A percentile compares a stretch with the other conserved stretches of the same genome.
These are phyloP conservation scores for Solanum sejunctum DNA, from an alignment of 257 asterid genomes.

Conservation along the genomic window DNA sequence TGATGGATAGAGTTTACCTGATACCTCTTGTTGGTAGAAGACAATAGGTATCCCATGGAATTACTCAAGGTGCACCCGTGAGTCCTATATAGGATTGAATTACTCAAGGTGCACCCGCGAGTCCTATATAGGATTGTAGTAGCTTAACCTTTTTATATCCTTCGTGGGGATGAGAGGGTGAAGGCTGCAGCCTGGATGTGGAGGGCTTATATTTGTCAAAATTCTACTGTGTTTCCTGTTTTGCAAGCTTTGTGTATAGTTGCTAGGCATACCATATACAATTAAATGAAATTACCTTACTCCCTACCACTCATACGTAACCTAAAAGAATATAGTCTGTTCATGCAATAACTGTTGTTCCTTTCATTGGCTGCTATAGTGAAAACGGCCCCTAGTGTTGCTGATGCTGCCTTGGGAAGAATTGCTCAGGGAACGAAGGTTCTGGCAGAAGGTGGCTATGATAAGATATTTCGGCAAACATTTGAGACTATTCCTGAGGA, in stretches of 20 bases:
- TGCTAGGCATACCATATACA: not conserved
- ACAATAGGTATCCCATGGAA: no score
- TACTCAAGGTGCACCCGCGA: no score
- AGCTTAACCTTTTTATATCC: not conserved
- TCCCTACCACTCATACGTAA: not conserved
- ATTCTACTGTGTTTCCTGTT: not conserved
- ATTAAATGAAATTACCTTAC: not conserved
- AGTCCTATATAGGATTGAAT: not conserved
- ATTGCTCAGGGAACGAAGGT: conserved; percentile 96
- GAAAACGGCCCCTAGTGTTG: conserved; percentile 92
- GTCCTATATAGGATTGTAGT: not conserved
- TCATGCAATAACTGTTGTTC: not conserved
- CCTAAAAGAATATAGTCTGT: not conserved
- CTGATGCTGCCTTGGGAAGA: conserved; percentile 97
- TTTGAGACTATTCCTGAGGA: conserved; percentile 93
- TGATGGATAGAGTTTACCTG: no score
- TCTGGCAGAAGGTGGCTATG: conserved; percentile 97
- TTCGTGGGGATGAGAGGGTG: not conserved
- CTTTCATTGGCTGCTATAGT: conserved; percentile 23
- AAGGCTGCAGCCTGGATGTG: not conserved
- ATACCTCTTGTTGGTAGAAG: no score
- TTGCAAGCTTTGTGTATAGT: not conserved
- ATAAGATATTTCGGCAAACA: conserved; percentile 79
- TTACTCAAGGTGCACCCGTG: no score
- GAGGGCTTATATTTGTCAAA: not conserved